Conservation (phyloP, 2,329 filamentous ascomycete genomes). For the Mycosphaerella sp. region DNA sequence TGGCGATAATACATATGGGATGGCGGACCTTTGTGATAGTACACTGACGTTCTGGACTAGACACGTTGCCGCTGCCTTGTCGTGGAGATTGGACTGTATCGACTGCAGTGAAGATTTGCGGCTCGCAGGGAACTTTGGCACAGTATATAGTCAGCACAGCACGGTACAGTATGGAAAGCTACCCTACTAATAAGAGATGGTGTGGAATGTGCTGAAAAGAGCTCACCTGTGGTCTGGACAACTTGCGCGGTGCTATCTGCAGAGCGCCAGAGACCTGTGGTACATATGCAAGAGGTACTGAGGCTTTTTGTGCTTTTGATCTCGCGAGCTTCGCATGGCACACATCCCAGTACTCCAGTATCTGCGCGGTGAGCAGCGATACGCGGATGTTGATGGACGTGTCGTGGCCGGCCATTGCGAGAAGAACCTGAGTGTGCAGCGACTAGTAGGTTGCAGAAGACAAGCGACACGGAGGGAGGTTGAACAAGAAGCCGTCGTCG, state of each 20-base stretch:
- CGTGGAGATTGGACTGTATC: conserved; percentile 6
- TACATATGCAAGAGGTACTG: conserved; percentile 11
- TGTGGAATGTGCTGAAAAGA: neutral
- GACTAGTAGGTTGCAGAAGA: neutral
- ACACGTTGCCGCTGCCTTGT: conserved; percentile 18
- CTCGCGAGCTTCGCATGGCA: conserved; percentile 11
- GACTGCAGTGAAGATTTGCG: conserved; percentile 9
- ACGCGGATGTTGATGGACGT: conserved; percentile 16
- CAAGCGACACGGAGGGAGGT: neutral
- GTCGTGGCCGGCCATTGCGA: conserved; percentile 14
- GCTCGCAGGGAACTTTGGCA: neutral
- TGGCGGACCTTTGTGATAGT: conserved; percentile 17
- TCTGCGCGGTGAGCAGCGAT: conserved; percentile 13
- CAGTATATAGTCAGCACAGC: neutral
- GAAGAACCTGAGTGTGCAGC: neutral
- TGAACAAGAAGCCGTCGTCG: neutral
- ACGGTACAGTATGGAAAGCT: neutral
- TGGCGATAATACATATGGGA: neutral
- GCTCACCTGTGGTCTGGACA: conserved; percentile 1
- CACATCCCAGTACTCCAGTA: conserved; percentile 12
- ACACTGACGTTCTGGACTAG: conserved; percentile 15
- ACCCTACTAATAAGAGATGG: too few species aligned
- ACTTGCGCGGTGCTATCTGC: conserved; percentile 1
- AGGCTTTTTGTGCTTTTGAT: conserved; percentile 6
- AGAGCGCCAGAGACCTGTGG: conserved; percentile 3